Conservation (phyloP, 169 alveolate genomes). For the Babesia ovis region DNA sequence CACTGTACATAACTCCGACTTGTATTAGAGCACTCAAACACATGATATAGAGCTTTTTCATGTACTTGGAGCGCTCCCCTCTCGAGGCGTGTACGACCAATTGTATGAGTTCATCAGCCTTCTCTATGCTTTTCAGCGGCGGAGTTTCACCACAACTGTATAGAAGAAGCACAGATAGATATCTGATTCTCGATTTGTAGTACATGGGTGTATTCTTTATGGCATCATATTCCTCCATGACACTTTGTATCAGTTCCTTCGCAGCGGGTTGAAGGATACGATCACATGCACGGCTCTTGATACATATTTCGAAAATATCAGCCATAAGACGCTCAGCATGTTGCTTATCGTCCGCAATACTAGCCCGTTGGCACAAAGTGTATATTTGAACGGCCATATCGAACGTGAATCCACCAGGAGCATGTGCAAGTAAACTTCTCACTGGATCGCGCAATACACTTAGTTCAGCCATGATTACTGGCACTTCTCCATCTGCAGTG, state of each 20-base stretch:
- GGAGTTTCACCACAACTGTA: slow-evolving; percentile 31
- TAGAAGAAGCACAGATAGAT: slow-evolving; percentile 1
- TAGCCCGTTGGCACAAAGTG: slow-evolving; percentile 23
- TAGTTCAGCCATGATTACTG: slow-evolving; percentile 20
- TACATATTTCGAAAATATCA: slow-evolving; percentile 19
- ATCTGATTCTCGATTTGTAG: slow-evolving; percentile 13
- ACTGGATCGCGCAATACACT: slow-evolving; percentile 31
- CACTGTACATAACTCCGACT: neutral
- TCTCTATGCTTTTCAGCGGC: slow-evolving; percentile 22
- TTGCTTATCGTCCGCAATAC: neutral
- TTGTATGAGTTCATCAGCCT: slow-evolving; percentile 3
- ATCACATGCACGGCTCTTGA: slow-evolving; percentile 33
- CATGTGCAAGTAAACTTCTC: slow-evolving; percentile 43
- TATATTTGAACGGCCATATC: slow-evolving; percentile 20
- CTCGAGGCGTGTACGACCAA: neutral
- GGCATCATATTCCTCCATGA: neutral
- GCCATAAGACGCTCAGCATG: slow-evolving; percentile 37
- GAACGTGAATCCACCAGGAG: slow-evolving; percentile 35
- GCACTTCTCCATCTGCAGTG: neutral
- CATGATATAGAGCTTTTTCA: slow-evolving; percentile 14
- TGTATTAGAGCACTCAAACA: slow-evolving; percentile 23
- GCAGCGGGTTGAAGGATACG: slow-evolving; percentile 19
- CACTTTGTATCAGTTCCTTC: slow-evolving; percentile 4
- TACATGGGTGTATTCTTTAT: slow-evolving; percentile 7
- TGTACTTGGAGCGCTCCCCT: slow-evolving; percentile 15